These are phyloP conservation scores for Jatropha multifida DNA, from an alignment of 441 rosid species.

Conservation along the genomic window DNA sequence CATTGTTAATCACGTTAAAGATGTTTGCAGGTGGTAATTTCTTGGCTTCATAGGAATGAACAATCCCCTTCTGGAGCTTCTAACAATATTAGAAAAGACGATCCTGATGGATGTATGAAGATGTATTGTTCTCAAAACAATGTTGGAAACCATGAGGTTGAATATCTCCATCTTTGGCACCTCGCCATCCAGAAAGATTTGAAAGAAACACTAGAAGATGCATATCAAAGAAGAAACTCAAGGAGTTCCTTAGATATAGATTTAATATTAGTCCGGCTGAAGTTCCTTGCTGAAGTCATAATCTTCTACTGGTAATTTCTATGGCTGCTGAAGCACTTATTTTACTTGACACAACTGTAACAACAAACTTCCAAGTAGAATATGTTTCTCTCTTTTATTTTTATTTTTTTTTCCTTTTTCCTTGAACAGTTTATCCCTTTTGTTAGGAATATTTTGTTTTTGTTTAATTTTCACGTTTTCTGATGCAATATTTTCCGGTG, in stretches of 20 bases:
- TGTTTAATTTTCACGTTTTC: background rate
- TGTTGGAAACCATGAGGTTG: constrained; percentile 35
- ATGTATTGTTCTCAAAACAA: constrained; percentile 20
- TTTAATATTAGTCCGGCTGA: constrained; percentile 45
- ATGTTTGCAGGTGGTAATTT: constrained; percentile 55
- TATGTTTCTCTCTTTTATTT: background rate
- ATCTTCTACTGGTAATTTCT: constrained; percentile 64
- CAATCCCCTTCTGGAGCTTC: constrained; percentile 26
- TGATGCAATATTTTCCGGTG: constrained; percentile 22
- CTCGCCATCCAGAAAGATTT: constrained; percentile 60
- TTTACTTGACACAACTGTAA: background rate
- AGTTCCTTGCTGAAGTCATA: constrained; percentile 69
- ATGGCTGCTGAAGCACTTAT: constrained; percentile 16
- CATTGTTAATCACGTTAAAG: constrained; percentile 27
- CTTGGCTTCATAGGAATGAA: constrained; percentile 47
- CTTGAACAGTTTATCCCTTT: background rate
- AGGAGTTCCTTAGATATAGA: constrained; percentile 34
- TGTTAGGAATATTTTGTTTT: background rate
- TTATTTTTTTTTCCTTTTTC: too few relatives aligned
- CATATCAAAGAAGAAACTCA: constrained; percentile 37
- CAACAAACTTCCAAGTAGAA: background rate
- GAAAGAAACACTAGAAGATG: constrained; percentile 48
- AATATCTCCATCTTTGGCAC: constrained; percentile 57
- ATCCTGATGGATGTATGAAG: constrained; percentile 29
- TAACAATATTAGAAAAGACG: constrained; percentile 27